Conservation (phyloP, 768 basidiomycete genomes). For the Suillus cothurnatus region DNA sequence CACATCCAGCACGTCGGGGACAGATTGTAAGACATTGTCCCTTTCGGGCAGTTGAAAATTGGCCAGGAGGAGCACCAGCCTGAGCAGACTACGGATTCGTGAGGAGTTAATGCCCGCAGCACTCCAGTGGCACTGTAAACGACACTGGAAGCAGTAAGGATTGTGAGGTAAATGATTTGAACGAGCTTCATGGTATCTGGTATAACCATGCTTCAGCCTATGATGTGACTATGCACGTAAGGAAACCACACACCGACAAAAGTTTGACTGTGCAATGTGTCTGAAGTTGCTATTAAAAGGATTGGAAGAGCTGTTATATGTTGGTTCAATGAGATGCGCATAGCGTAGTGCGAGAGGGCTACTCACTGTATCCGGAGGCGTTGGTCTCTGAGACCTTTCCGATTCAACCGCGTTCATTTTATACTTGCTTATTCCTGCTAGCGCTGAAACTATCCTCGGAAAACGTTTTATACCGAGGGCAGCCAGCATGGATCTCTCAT, state of each 20-base stretch:
- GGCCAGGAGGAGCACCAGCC: too few relatives aligned
- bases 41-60: too few relatives aligned
- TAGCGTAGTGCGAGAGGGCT: neutral
- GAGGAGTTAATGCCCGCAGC: too few relatives aligned
- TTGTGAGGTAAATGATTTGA: neutral
- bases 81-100: too few relatives aligned
- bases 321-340: neutral
- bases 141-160: conserved; percentile 32
- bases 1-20: too few relatives aligned
- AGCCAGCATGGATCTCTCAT: neutral
- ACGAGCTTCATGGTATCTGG: neutral
- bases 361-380: neutral
- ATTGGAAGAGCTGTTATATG: neutral
- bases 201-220: neutral
- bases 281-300: neutral
- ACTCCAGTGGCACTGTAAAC: neutral
- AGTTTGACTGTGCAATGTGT: neutral
- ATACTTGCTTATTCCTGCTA: neutral
- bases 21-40: too few relatives aligned
- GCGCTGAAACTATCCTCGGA: too few relatives aligned
- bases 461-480: neutral
- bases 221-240: neutral
- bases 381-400: neutral
- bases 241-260: neutral
- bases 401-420: neutral